Evolutionary conservation across 495 filamentous ascomycete species (phyloP).

Genomic region (Pyrenula massariospora): DNA sequence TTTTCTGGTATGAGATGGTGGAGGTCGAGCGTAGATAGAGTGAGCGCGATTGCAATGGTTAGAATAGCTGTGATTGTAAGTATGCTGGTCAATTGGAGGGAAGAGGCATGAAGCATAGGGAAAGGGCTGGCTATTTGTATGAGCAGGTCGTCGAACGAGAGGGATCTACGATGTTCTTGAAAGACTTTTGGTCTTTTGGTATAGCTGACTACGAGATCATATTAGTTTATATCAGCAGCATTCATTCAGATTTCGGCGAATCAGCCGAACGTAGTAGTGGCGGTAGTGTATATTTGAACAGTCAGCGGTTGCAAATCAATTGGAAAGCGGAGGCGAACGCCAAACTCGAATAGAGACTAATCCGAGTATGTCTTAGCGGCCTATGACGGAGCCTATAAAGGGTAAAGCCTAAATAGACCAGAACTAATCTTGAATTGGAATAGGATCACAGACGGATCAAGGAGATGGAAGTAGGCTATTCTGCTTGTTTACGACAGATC

Average conservation of each 20-base stretch:
- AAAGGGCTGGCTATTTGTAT: neutral
- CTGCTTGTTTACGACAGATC: too few species aligned
- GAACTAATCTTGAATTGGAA: too few species aligned
- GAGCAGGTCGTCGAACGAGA: neutral
- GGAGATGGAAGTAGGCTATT: too few species aligned
- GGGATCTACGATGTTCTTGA: neutral
- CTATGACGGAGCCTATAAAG: too few species aligned
- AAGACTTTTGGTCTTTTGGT: neutral
- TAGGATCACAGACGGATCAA: too few species aligned
- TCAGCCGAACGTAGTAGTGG: neutral
- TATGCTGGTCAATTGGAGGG: neutral
- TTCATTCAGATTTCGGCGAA: neutral
- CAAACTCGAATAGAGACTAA: too few species aligned
- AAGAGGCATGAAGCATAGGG: neutral
- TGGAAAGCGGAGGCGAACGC: neutral
- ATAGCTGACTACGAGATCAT: neutral
- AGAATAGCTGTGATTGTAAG: neutral
- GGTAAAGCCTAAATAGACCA: too few species aligned
- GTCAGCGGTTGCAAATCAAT: neutral
- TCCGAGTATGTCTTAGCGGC: too few species aligned
- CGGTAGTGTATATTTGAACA: neutral
- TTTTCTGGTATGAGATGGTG: neutral
- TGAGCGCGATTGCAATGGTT: neutral
- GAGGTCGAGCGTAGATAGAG: neutral
- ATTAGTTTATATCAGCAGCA: neutral